These are phyloP conservation scores for Barnettozyma hawaiiensis DNA, from an alignment of 1,139 yeast genomes.

Conservation along the genomic window DNA sequence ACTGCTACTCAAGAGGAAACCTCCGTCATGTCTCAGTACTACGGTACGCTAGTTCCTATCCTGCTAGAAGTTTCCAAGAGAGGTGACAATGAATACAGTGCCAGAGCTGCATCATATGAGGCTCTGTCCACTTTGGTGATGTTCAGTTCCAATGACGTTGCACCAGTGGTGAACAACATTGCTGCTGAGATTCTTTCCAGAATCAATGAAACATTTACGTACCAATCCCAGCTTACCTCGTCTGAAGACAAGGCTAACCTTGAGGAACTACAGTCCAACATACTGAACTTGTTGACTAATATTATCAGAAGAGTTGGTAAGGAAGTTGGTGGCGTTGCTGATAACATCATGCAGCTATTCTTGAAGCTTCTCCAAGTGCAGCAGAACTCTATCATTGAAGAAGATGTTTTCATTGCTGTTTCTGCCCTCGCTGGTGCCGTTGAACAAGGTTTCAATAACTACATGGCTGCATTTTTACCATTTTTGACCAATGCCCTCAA, in stretches of 20 bases:
- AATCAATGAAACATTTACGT: slow-evolving; percentile 56
- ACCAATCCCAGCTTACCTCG: slow-evolving; percentile 48
- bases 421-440: slow-evolving; percentile 84
- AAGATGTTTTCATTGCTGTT: slow-evolving; percentile 87
- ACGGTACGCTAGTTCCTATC: slow-evolving; percentile 61
- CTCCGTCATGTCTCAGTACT: slow-evolving; percentile 70
- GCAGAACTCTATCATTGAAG: slow-evolving; percentile 80
- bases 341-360: slow-evolving; percentile 78
- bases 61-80: slow-evolving; percentile 65
- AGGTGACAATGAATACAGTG: slow-evolving; percentile 73
- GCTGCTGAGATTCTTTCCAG: slow-evolving; percentile 72
- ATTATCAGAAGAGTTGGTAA: slow-evolving; percentile 77
- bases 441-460: slow-evolving; percentile 63
- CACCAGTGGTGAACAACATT: slow-evolving; percentile 61
- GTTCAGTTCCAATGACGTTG: slow-evolving; percentile 65
- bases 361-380: slow-evolving; percentile 52
- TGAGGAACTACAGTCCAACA: slow-evolving; percentile 85
- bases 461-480: slow-evolving; percentile 79
- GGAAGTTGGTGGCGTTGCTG: slow-evolving; percentile 66
- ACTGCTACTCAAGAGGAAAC: slow-evolving; percentile 51
- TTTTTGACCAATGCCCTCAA: slow-evolving; percentile 70
- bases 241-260: slow-evolving; percentile 70
- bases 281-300: slow-evolving; percentile 80
- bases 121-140: slow-evolving; percentile 80
- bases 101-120: slow-evolving; percentile 96